A percentile compares a stretch with the other conserved stretches of the same genome.
Evolutionary conservation across 768 basidiomycete species (phyloP).

Genomic region (Lactifluus echinatus): DNA sequence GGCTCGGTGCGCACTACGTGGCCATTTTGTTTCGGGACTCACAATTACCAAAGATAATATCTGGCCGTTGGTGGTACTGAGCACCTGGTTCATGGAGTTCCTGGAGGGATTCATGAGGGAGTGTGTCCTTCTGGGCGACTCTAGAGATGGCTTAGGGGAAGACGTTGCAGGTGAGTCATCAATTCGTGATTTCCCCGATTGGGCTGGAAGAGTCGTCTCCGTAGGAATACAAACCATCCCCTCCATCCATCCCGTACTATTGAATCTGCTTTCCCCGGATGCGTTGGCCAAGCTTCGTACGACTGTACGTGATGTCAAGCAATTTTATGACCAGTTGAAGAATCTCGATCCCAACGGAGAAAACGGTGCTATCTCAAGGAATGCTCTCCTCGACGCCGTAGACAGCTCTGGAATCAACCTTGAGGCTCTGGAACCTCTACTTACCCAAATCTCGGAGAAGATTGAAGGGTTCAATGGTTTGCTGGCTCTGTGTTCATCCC

Average conservation of each 20-base stretch:
- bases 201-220: not conserved
- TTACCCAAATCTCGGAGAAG: conserved; percentile 34
- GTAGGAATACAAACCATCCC: conserved; percentile 1
- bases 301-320: conserved; percentile 48
- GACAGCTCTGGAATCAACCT: conserved; percentile 60
- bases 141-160: conserved; percentile 4
- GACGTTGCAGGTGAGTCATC: conserved; percentile 1
- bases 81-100: conserved; percentile 53
- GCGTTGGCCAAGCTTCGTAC: conserved; percentile 42
- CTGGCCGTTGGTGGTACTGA: conserved; percentile 63
- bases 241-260: conserved; percentile 31
- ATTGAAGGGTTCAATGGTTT: conserved; percentile 23
- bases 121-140: conserved; percentile 32
- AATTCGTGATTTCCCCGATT: not conserved
- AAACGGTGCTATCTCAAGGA: conserved; percentile 55
- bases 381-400: conserved; percentile 52
- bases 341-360: conserved; percentile 49
- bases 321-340: conserved; percentile 46
- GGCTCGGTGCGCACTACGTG: conserved; percentile 40
- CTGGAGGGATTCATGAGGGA: conserved; percentile 54
- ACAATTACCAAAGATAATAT: conserved; percentile 42
- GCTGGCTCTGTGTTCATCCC: not conserved
- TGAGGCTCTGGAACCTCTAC: conserved; percentile 37
- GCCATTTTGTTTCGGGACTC: not conserved
- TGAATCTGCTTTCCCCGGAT: conserved; percentile 58